Evolutionary conservation across 805 yeast species (phyloP).

Genomic region (Yarrowia porcina): DNA sequence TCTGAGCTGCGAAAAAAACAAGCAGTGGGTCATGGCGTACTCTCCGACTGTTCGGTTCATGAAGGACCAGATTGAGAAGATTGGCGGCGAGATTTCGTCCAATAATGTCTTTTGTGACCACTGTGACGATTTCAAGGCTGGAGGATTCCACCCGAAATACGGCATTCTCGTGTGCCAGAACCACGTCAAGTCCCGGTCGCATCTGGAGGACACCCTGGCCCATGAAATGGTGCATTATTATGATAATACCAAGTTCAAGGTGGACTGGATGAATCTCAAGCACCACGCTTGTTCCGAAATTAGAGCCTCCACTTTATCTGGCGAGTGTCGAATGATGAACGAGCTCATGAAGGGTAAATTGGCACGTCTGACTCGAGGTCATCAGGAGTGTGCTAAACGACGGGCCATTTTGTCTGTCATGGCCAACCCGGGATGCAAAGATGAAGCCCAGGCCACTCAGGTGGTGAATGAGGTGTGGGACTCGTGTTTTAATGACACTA

Average conservation of each 20-base stretch:
- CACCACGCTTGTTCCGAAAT: constrained; percentile 98
- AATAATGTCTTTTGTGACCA: constrained; percentile 68
- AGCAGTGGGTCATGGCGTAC: constrained; percentile 74
- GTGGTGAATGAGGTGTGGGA: constrained; percentile 87
- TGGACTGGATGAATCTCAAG: constrained; percentile 76
- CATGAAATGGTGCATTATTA: constrained; percentile 94
- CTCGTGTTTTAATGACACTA: constrained; percentile 88
- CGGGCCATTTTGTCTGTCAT: constrained; percentile 81
- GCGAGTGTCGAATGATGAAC: constrained; percentile 89
- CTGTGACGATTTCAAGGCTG: constrained; percentile 80
- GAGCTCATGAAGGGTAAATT: constrained; percentile 62
- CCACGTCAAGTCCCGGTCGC: constrained; percentile 67
- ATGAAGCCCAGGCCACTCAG: constrained; percentile 66
- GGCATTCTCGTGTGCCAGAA: constrained; percentile 89
- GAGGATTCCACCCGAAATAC: constrained; percentile 88
- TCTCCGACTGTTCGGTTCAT: constrained; percentile 80
- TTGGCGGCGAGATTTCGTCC: constrained; percentile 51
- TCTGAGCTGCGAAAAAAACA: constrained; percentile 62
- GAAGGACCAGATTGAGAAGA: constrained; percentile 74
- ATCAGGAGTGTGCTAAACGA: constrained; percentile 85
- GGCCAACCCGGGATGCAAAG: constrained; percentile 80
- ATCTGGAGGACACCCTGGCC: constrained; percentile 83
- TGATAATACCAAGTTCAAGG: constrained; percentile 82
- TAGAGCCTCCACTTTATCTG: constrained; percentile 86
- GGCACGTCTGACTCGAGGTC: constrained; percentile 64